Evolutionary conservation across 257 asterid genomes (phyloP).

Genomic region (Scutellaria minor): DNA sequence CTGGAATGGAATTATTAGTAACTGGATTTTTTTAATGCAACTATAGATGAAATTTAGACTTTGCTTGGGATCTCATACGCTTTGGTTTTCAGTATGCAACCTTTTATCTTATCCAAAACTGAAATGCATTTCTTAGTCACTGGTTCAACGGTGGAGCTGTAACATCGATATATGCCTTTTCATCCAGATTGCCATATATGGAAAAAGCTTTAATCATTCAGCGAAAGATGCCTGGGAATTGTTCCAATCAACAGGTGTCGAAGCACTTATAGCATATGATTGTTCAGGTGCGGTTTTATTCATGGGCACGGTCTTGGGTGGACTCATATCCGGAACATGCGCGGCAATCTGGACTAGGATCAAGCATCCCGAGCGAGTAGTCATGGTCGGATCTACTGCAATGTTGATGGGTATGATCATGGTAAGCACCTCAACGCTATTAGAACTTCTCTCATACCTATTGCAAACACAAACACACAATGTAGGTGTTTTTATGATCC

Average conservation of each 20-base stretch:
- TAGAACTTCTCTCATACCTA: no score
- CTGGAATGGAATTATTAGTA: not conserved
- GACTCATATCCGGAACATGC: conserved; percentile 85
- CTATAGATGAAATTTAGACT: not conserved
- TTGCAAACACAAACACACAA: no score
- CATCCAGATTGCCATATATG: conserved; percentile 85
- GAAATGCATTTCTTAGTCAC: not conserved
- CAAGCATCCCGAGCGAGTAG: conserved; percentile 71
- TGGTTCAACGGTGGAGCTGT: not conserved
- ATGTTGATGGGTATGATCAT: conserved; percentile 98
- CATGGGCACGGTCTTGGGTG: conserved; percentile 89
- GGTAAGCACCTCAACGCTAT: conserved; percentile 49
- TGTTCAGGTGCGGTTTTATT: conserved; percentile 95
- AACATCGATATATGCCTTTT: conserved; percentile 5
- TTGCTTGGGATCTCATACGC: not conserved
- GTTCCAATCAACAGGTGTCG: conserved; percentile 95
- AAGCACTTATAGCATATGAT: conserved; percentile 93
- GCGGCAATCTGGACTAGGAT: conserved; percentile 81
- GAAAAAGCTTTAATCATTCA: conserved; percentile 90
- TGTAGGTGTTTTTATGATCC: no score
- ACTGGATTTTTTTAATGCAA: conserved; percentile 1
- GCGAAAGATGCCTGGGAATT: conserved; percentile 99
- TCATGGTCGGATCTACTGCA: conserved; percentile 93
- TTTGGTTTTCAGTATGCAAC: not conserved
- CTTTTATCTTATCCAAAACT: not conserved